Evolutionary conservation across 2,329 filamentous ascomycete genomes (phyloP), one percentile per base, ranked within the genome.

Genomic region (Ascochyta rabiei): DNA sequence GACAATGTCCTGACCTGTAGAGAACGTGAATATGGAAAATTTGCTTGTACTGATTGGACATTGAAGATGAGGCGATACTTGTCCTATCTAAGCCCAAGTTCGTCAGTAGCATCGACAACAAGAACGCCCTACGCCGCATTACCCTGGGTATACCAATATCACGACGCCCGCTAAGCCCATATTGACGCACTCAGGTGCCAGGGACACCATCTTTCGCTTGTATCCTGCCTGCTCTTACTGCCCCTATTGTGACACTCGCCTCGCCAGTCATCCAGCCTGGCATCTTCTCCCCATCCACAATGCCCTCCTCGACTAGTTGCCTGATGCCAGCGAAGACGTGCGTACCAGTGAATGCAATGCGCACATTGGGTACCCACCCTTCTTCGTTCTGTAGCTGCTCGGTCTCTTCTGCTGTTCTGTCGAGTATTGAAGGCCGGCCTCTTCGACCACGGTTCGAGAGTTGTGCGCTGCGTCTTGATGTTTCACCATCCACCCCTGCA

Each of bases 241-340:
- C 82, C 0, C 90, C 89, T 33, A 87, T 81, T 48, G 89, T 95
- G 5, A 95, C 86, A 0, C 87, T 89, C 39, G 91, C 89, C 67
- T 96, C 91, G 2, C 91, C 92, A 1, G 91, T 95, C 87, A 96
- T 88, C 91, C 91, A 96, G 0, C 89, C 89, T 0, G 92, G 91
- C 89, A 96, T 93, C 49, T 80, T 84, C 66, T 87, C 83, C 1
- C 90, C 88, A 69, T 96, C 86, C 23, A 96, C 79, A 45, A 90
- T 81, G 0, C 90, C 91, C 15, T 84, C 77, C 72, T 96, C 91
- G 0, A 93, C 89, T 28, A 96, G 80, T 67, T 89, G 86, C 42
- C 90, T 83, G 21, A 96, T 81, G 0, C 92, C 92, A 0, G 88
- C 87, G 76, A 96, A 93, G 2, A 96, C 86, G 70, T 96, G 90